Evolutionary conservation across 495 filamentous ascomycete genomes (phyloP), one percentile per base, ranked within the genome.

Genomic region (Articulospora tetracladia): DNA sequence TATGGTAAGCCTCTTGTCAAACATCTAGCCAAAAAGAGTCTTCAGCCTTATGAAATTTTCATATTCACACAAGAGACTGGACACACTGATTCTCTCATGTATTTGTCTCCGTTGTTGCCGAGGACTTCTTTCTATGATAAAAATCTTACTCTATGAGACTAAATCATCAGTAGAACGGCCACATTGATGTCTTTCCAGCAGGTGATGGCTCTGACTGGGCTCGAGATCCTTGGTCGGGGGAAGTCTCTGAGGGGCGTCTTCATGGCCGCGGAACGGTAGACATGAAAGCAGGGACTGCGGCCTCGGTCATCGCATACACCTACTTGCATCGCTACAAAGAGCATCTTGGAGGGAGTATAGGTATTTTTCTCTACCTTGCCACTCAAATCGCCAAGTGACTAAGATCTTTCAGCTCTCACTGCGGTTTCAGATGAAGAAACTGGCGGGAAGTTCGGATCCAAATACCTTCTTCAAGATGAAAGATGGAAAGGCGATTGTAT

Each of bases 211-310:
- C 3, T 22, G 60, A 57, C 34, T 62, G 53, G 54, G 3, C 48
- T 8, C 22, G 47, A 17, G 60, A 58, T 24, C 53, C 60, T 3
- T 62, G 60, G 53, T 62, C 60, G 2, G 60, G 60, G 7, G 54
- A 52, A 20, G 19, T 57, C 1, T 12, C 25, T 17, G 24, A 53
- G 7, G 60, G 60, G 1, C 20, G 60, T 26, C 34, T 62, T 17
- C 28, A 58, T 20, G 60, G 60, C 10, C 60, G 54, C 17, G 60
- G 54, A 30, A 53, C 23, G 23, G 60, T 57, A 1, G 60, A 62
- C 30, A 62, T 62, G 60, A 62, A 62, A 53, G 53, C 59, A 12
- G 60, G 60, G n/a, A 62, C 53, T 15, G 60, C 54, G 11, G 60
- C 60, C 3, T 57, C 47, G 27, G 24, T 61, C 10, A 61, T 61